Conservation (phyloP, 140 eudicot species). For the Oenanthe javanica region DNA sequence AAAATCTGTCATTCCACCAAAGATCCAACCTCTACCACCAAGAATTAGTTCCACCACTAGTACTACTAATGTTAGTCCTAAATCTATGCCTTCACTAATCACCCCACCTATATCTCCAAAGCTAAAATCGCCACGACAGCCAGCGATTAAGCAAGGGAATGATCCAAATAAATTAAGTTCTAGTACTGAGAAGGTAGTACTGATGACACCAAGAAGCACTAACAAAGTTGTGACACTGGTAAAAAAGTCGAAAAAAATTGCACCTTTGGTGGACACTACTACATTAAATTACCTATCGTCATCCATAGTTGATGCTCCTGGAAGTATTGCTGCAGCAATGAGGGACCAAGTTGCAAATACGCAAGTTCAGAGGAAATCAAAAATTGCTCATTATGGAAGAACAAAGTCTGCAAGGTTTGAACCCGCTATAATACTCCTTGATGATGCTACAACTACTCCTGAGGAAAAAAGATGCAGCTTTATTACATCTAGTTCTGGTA, state of each 20-base stretch:
- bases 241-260: constrained; percentile 35
- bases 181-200: constrained; percentile 38
- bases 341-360: constrained; percentile 58
- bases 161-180: constrained; percentile 31
- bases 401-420: constrained; percentile 42
- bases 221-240: constrained; percentile 18
- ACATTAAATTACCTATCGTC: constrained; percentile 32
- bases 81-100: not conserved
- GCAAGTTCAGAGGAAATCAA: constrained; percentile 71
- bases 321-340: constrained; percentile 68
- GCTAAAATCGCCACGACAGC: constrained; percentile 55
- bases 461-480: constrained; percentile 73
- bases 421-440: constrained; percentile 18
- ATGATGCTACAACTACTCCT: constrained; percentile 15
- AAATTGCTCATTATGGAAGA: constrained; percentile 76
- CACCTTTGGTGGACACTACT: not conserved
- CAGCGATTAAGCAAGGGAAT: constrained; percentile 34
- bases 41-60: not conserved
- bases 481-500: constrained; percentile 78
- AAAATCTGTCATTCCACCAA: constrained; percentile 21
- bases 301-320: constrained; percentile 54
- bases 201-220: constrained; percentile 22
- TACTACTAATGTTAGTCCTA: constrained; percentile 4
- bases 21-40: constrained; percentile 8
- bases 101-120: constrained; percentile 47